Evolutionary conservation across 306 rosid genomes (phyloP), one percentile per base, ranked within the genome.

Genomic region (apple (Malus domestica)): DNA sequence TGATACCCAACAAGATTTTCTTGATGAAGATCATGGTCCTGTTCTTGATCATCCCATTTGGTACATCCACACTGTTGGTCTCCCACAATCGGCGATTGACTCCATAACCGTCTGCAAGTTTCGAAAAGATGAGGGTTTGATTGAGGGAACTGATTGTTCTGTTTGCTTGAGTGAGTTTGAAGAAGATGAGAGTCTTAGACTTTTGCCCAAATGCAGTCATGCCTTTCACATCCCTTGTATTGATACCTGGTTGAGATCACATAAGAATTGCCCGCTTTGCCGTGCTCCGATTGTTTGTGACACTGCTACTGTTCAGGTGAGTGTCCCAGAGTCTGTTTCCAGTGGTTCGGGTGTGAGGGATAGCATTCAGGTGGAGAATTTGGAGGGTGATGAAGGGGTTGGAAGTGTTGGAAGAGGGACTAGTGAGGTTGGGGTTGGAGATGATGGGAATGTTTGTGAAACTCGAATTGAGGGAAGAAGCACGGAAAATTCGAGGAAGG

Each of bases 181-280:
- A 82, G 83, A 89, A 18, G 89, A 87, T 8, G 91, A 93, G 60
- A 88, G 65, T 55, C 86, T 93, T 1, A 79, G 92, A 63, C 76
- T 93, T 8, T 85, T 93, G 78, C 96, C 98, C 3, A 87, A 93
- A 77, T 93, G 98, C 27, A 81, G 83, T 52, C 98, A 93, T 72
- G 97, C 85, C 59, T 87, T 84, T 25, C 88, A 87, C 33, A 29
- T 82, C 19, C 71, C 79, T 16, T 87, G 88, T 55, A 85, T 84
- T 44, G 87, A 87, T 61, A 82, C 84, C 35, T 87, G 88, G 90
- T 71, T 87, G 73, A 68, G 80, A 58, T 82, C 81, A 0, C 90
- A 87, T 74, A 85, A 84, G 45, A 84, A 80, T 66, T 87, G 90
- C 71, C 86, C 92, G 8, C 58, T 87, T 72, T 87, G 90, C 71